Evolutionary conservation across 1,284 basidiomycete species (phyloP).

Genomic region (Albatrellus sp.): DNA sequence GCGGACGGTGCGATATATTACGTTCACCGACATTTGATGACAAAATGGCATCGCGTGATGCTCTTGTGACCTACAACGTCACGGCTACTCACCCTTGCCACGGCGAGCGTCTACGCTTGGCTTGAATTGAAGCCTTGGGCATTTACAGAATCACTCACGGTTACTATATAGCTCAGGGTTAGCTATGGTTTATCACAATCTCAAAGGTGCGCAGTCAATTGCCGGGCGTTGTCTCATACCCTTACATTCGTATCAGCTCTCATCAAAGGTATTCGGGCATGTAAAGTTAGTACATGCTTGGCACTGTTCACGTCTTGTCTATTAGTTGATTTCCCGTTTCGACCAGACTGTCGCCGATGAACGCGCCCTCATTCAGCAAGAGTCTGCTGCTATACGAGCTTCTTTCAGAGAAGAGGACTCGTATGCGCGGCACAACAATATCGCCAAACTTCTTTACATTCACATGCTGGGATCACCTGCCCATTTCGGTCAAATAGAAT

Average conservation of each 20-base stretch:
- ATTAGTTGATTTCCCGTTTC: conserved; percentile 15
- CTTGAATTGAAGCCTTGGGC: too few relatives aligned
- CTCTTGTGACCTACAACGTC: too few relatives aligned
- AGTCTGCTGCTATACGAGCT: conserved; percentile 94
- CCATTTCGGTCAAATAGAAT: conserved; percentile 99
- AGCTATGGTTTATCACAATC: conserved; percentile 77
- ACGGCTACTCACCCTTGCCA: neutral
- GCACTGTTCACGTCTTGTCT: conserved; percentile 8
- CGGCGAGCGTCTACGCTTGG: too few relatives aligned
- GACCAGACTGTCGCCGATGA: conserved; percentile 94
- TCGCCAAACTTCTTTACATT: conserved; percentile 98
- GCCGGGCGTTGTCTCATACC: conserved; percentile 6
- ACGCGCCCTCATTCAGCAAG: conserved; percentile 93
- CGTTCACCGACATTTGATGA: too few relatives aligned
- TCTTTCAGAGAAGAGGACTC: conserved; percentile 97
- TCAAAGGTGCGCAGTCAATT: conserved; percentile 57
- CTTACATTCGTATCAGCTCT: conserved; percentile 46
- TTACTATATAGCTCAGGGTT: too few relatives aligned
- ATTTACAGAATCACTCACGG: conserved; percentile 3
- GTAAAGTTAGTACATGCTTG: conserved; percentile 53
- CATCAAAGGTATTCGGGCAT: conserved; percentile 89
- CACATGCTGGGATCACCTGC: conserved; percentile 99
- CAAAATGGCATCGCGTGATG: too few relatives aligned
- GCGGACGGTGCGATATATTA: too few relatives aligned
- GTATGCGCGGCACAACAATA: conserved; percentile 89